phyloP scores from a whole-genome alignment of 371 early-diverging fungal species.

The Smittium culicis region DNA sequence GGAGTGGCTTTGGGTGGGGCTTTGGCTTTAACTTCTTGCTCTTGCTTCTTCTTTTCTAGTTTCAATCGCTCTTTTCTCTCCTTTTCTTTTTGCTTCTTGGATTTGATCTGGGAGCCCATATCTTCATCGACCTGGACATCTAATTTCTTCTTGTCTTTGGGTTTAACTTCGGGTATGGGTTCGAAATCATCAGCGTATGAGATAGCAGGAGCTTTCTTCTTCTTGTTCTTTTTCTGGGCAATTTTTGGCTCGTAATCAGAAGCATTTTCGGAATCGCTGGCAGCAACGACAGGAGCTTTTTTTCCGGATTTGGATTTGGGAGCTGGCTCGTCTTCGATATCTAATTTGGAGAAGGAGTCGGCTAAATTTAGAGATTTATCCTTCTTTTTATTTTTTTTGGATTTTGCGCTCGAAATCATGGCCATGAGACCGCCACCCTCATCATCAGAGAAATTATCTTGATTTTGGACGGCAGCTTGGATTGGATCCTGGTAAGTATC shows the following conservation, averaged over 20 bases:
- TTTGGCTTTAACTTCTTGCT: slow-evolving; percentile 24
- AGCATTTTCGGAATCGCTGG: not conserved
- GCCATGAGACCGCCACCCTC: slow-evolving; percentile 13
- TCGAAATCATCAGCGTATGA: slow-evolving; percentile 11
- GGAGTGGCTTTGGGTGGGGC: slow-evolving; percentile 28
- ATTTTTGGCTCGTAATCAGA: slow-evolving; percentile 7
- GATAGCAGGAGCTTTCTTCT: slow-evolving; percentile 15
- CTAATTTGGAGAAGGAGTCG: slow-evolving; percentile 17
- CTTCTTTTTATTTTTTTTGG: slow-evolving; percentile 34
- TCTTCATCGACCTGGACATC: not conserved
- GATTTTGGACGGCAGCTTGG: not conserved
- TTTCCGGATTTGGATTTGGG: slow-evolving; percentile 12
- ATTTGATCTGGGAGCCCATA: slow-evolving; percentile 34
- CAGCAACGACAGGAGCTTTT: slow-evolving; percentile 13
- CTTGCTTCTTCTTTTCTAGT: slow-evolving; percentile 37
- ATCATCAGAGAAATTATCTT: slow-evolving; percentile 3
- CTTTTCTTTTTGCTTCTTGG: slow-evolving; percentile 46
- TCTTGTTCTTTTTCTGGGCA: slow-evolving; percentile 23
- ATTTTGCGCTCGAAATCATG: slow-evolving; percentile 18
- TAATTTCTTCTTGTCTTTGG: slow-evolving; percentile 6
- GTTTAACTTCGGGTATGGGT: slow-evolving; percentile 3
- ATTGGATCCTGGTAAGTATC: slow-evolving; percentile 13
- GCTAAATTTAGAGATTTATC: slow-evolving; percentile 1
- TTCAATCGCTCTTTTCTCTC: slow-evolving; percentile 31
- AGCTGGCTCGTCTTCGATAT: slow-evolving; percentile 5